phyloP scores from a whole-genome alignment of 805 yeast species.

The Danielia oregonensis region DNA sequence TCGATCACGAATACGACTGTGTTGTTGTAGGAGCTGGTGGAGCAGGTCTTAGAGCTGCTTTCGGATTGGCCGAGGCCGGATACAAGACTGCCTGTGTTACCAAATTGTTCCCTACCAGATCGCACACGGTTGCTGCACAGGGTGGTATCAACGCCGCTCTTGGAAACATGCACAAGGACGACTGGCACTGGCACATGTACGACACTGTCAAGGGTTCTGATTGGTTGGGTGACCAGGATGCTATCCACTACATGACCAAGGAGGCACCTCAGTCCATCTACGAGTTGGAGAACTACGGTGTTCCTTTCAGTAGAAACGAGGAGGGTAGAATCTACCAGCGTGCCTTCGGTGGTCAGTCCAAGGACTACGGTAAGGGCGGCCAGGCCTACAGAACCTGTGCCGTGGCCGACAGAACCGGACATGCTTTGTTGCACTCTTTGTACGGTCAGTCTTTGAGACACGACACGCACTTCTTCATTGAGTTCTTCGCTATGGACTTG shows the following conservation, averaged over 20 bases:
- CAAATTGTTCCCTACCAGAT: constrained; percentile 95
- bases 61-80: constrained; percentile 95
- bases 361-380: constrained; percentile 95
- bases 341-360: constrained; percentile 98
- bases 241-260: constrained; percentile 97
- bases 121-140: constrained; percentile 98
- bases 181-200: constrained; percentile 99
- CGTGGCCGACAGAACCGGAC: constrained; percentile 99
- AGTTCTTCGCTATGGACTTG: constrained; percentile 92
- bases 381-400: constrained; percentile 99
- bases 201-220: constrained; percentile 99
- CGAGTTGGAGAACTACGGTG: constrained; percentile 97
- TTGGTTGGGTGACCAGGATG: constrained; percentile 99
- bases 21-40: constrained; percentile 99
- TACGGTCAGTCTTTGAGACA: constrained; percentile 96
- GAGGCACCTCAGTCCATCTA: constrained; percentile 96
- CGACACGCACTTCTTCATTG: constrained; percentile 97
- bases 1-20: constrained; percentile 98
- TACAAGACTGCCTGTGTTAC: constrained; percentile 97
- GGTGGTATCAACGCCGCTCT: constrained; percentile 99
- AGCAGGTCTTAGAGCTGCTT: constrained; percentile 98
- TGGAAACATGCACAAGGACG: constrained; percentile 97
- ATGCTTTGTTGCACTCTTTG: constrained; percentile 89
- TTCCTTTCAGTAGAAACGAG: constrained; percentile 95
- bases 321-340: constrained; percentile 97